phyloP scores from a whole-genome alignment of 306 rosid species.

The Cicer pinnatifidum region DNA sequence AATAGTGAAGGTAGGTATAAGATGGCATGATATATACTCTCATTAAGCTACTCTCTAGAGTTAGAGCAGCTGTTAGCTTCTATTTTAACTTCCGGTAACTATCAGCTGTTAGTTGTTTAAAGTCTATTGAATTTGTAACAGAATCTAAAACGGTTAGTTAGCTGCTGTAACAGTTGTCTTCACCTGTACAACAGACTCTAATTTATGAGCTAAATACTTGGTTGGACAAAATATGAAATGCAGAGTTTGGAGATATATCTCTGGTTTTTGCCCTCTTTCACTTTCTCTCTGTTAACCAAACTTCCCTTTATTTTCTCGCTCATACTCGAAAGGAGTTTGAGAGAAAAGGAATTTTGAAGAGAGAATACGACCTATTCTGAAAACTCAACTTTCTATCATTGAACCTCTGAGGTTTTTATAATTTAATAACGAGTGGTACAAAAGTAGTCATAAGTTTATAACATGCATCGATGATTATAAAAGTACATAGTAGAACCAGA shows the following conservation, averaged over 20 bases:
- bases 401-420: neutral
- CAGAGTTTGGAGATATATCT: neutral
- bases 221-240: slow-evolving; percentile 1
- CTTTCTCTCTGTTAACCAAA: neutral
- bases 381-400: slow-evolving; percentile 1
- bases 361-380: neutral
- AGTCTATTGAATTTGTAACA: neutral
- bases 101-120: slow-evolving; percentile 15
- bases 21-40: slow-evolving; percentile 14
- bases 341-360: neutral
- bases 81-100: neutral
- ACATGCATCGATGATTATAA: neutral
- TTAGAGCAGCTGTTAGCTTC: neutral
- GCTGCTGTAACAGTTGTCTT: neutral
- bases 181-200: slow-evolving; percentile 16
- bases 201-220: neutral
- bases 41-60: slow-evolving; percentile 4
- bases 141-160: neutral
- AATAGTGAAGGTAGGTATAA: slow-evolving; percentile 10
- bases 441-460: neutral
- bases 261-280: slow-evolving; percentile 13
- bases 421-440: neutral
- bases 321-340: slow-evolving; percentile 2
- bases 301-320: neutral
- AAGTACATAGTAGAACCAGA: slow-evolving; percentile 11